Conservation (phyloP, 345 rosid species). For the Draba incana region DNA sequence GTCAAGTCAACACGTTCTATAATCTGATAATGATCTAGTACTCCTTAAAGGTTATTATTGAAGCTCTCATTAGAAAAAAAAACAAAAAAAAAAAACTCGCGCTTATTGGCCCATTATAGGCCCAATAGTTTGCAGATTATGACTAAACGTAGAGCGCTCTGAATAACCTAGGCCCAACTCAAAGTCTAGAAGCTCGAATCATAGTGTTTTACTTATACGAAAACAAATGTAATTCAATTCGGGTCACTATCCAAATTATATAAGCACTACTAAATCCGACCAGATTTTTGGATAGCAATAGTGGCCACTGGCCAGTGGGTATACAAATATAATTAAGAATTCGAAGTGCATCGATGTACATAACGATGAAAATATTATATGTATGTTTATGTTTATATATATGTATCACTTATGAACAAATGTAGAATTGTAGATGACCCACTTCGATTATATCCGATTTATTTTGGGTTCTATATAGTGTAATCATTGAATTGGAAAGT, state of each 20-base stretch:
- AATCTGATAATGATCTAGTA: background rate
- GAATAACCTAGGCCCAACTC: constrained; percentile 2
- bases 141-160: background rate
- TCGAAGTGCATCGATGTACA: background rate
- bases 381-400: background rate
- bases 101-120: background rate
- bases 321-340: background rate
- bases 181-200: constrained; percentile 15
- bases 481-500: constrained; percentile 25
- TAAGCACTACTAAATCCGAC: background rate
- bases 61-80: no score
- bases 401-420: constrained; percentile 4
- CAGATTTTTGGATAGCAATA: background rate
- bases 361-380: background rate
- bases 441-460: constrained; percentile 2
- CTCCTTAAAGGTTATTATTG: background rate
- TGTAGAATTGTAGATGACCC: constrained; percentile 12
- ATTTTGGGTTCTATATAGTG: background rate
- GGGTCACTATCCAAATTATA: background rate
- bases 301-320: no score
- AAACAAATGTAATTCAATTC: background rate
- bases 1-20: background rate
- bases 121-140: background rate
- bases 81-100: background rate
- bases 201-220: background rate